phyloP scores from a whole-genome alignment of 768 basidiomycete species.

The Serpula lacrymans region DNA sequence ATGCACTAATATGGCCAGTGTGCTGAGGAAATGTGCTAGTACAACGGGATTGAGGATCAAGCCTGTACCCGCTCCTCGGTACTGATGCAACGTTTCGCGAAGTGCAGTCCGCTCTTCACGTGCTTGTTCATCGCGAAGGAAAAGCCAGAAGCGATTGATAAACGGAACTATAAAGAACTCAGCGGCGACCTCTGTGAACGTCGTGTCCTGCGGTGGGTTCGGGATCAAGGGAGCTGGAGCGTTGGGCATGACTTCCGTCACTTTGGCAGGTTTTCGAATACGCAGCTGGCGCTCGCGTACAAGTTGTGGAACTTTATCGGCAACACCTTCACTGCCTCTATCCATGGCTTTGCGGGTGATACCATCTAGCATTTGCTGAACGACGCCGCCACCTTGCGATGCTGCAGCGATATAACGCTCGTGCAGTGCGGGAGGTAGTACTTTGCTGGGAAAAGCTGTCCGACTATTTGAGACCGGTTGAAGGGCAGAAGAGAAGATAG shows the following conservation, averaged over 20 bases:
- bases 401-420: constrained; percentile 52
- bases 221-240: constrained; percentile 16
- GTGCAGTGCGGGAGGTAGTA: constrained; percentile 70
- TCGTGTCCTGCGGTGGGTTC: constrained; percentile 15
- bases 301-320: constrained; percentile 55
- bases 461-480: constrained; percentile 30
- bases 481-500: constrained; percentile 20
- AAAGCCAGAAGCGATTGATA: constrained; percentile 93
- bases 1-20: constrained; percentile 77
- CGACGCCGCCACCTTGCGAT: constrained; percentile 35
- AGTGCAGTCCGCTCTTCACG: constrained; percentile 69
- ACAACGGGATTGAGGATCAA: constrained; percentile 78
- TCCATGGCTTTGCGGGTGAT: constrained; percentile 65
- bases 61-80: constrained; percentile 74
- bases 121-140: constrained; percentile 79
- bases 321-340: constrained; percentile 50
- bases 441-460: constrained; percentile 77
- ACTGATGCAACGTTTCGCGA: constrained; percentile 50
- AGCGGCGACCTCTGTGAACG: constrained; percentile 73
- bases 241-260: constrained; percentile 39
- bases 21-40: constrained; percentile 70
- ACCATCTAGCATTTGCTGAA: constrained; percentile 58
- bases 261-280: constrained; percentile 45
- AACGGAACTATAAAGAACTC: constrained; percentile 88
- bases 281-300: constrained; percentile 74